These are phyloP conservation scores for Russula earlei DNA, from an alignment of 768 basidiomycete species.

Conservation along the genomic window DNA sequence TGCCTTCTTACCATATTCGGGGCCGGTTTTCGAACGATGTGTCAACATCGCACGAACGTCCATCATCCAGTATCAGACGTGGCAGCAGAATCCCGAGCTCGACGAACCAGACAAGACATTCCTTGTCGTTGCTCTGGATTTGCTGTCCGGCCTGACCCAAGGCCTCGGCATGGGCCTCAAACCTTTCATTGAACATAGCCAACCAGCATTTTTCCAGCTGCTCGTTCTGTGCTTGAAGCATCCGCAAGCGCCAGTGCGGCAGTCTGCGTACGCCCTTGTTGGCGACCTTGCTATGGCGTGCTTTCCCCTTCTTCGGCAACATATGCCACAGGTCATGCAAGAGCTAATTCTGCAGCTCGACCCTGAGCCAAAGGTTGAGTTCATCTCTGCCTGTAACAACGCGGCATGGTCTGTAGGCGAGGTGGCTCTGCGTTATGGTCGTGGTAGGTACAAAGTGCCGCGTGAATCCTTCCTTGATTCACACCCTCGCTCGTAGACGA, in stretches of 20 bases:
- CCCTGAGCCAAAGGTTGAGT: slow-evolving; percentile 87
- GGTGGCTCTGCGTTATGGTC: slow-evolving; percentile 85
- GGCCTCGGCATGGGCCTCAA: slow-evolving; percentile 78
- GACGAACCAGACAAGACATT: slow-evolving; percentile 97
- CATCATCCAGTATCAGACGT: slow-evolving; percentile 79
- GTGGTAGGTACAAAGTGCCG: slow-evolving; percentile 38
- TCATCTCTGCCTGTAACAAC: slow-evolving; percentile 96
- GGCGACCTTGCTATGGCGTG: slow-evolving; percentile 97
- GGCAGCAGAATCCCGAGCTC: slow-evolving; percentile 77
- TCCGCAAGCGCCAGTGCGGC: slow-evolving; percentile 90
- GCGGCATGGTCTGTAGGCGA: slow-evolving; percentile 99
- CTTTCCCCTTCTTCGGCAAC: slow-evolving; percentile 76
- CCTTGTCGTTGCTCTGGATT: slow-evolving; percentile 95
- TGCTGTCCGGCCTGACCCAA: slow-evolving; percentile 92
- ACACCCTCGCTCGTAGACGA: slow-evolving; percentile 42
- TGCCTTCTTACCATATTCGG: slow-evolving; percentile 81
- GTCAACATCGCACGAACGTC: slow-evolving; percentile 73
- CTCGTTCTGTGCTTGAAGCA: slow-evolving; percentile 89
- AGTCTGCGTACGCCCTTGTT: slow-evolving; percentile 96
- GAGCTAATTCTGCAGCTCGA: slow-evolving; percentile 86
- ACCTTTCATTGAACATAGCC: slow-evolving; percentile 53
- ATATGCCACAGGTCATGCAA: slow-evolving; percentile 82
- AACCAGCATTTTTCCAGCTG: slow-evolving; percentile 72
- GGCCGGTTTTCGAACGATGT: slow-evolving; percentile 89
- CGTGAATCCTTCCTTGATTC: not conserved